These are phyloP conservation scores for Pythium dissotocum DNA, from an alignment of 352 stramenopile genomes.

Conservation along the genomic window DNA sequence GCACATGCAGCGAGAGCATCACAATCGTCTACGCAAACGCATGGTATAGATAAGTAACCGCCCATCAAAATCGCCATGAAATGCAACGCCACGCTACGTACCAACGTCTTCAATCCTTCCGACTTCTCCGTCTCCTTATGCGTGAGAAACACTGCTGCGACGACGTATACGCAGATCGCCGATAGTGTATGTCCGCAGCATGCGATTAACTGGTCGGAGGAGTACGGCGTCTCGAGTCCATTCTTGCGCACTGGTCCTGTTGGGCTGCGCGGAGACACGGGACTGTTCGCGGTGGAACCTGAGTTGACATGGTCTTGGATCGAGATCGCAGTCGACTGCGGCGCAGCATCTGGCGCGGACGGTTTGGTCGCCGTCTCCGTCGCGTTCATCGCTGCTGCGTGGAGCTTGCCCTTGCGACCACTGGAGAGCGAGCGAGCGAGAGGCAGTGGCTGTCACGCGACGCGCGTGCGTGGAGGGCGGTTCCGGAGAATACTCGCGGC, in stretches of 20 bases:
- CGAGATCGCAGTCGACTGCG: slow-evolving; percentile 15
- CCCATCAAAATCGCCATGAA: not conserved
- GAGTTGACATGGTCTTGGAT: slow-evolving; percentile 10
- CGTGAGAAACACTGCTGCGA: slow-evolving; percentile 25
- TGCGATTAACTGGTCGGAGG: slow-evolving; percentile 78
- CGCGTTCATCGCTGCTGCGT: not conserved
- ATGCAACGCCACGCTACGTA: slow-evolving; percentile 17
- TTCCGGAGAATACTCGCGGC: slow-evolving; percentile 7
- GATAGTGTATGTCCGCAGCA: slow-evolving; percentile 70
- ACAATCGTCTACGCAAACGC: slow-evolving; percentile 44
- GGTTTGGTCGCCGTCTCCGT: not conserved
- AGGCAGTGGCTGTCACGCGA: not conserved
- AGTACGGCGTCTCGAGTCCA: slow-evolving; percentile 67
- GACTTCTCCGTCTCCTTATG: slow-evolving; percentile 21
- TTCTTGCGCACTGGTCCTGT: slow-evolving; percentile 52
- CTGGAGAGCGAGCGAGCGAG: slow-evolving; percentile 1
- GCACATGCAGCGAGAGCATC: slow-evolving; percentile 51
- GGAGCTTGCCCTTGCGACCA: slow-evolving; percentile 5
- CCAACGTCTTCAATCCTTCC: slow-evolving; percentile 17
- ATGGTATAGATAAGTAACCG: not conserved
- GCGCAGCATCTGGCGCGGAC: not conserved
- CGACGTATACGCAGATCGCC: slow-evolving; percentile 63
- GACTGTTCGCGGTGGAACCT: not conserved
- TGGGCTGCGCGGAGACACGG: slow-evolving; percentile 7
- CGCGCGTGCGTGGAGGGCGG: slow-evolving; percentile 1